Conservation (phyloP, 2,329 filamentous ascomycete genomes). For the Pyrenophora seminiperda region DNA sequence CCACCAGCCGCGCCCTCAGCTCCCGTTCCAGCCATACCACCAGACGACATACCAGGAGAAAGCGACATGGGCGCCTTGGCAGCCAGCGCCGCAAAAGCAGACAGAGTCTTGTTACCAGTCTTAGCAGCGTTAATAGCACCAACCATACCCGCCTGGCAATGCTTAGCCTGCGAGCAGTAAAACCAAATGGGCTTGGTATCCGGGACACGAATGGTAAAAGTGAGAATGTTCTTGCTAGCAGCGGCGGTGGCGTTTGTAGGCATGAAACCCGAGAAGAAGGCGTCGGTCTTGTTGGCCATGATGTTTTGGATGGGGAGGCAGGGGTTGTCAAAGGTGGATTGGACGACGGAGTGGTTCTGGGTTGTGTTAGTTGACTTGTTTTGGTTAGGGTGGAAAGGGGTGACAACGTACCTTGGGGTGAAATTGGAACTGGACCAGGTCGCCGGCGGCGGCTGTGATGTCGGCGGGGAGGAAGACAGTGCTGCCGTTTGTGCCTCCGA, state of each 20-base stretch:
- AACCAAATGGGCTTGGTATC: constrained; percentile 75
- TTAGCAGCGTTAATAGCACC: constrained; percentile 73
- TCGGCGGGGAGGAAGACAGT: constrained; percentile 70
- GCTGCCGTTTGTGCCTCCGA: constrained; percentile 59
- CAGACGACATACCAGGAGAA: constrained; percentile 46
- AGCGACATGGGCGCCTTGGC: constrained; percentile 49
- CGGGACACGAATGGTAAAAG: constrained; percentile 73
- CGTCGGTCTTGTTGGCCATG: constrained; percentile 54
- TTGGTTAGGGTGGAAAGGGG: no score
- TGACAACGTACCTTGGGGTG: constrained; percentile 52
- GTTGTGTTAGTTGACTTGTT: constrained; percentile 16
- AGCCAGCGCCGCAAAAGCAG: constrained; percentile 46
- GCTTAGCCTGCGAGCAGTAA: constrained; percentile 74
- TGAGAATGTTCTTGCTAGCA: constrained; percentile 56
- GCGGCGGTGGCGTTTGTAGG: constrained; percentile 54
- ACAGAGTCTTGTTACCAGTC: constrained; percentile 45
- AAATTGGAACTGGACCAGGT: constrained; percentile 61
- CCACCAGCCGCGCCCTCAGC: no score
- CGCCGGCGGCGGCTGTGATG: constrained; percentile 66
- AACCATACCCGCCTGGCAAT: constrained; percentile 77
- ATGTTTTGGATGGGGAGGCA: constrained; percentile 65
- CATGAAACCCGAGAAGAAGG: constrained; percentile 69
- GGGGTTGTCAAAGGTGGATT: constrained; percentile 74
- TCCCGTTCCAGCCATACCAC: constrained; percentile 25
- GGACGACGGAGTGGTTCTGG: constrained; percentile 77